Evolutionary conservation across 257 asterid species (phyloP), one percentile per base, ranked within the genome.

Genomic region (Plantago ovata): DNA sequence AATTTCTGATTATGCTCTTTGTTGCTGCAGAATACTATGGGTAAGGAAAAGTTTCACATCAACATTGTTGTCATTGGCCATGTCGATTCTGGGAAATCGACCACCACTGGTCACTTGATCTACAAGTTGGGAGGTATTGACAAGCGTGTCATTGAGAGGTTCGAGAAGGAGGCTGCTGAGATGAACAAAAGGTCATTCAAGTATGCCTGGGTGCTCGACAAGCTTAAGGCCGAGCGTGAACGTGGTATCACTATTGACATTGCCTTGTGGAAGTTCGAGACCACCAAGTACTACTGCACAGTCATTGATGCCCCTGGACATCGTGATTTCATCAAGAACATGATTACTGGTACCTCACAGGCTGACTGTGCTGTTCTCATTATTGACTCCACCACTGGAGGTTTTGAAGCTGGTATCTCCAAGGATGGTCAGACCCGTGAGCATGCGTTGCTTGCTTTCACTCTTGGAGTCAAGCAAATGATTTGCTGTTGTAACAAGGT

Each of bases 201-300:
- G 69, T 63, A 63, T 10, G 71, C 89, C 4, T 82, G 89, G 89
- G 84, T 82, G 52, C 86, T 82, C 24, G 89, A 82, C 86, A 82
- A 79, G 72, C 86, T 82, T 16, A 82, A 79, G 62, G 90, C 90
- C 48, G 90, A 82, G 77, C 90, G 84, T 44, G 90, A 82, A 36
- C 86, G 90, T 53, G 90, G 84, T 68, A 82, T 82, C 1, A 82
- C 90, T 20, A 82, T 82, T 12, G 84, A 82, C 60, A 82, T 82
- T 47, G 86, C 86, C 12, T 24, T 82, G 73, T 79, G 86, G 90
- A 82, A 82, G 74, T 82, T 82, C 12, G 89, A 82, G 76, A 82
- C 89, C 20, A 76, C 89, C 58, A 82, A 79, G 72, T 82, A 79
- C 72, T 82, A 76, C 67, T 76, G 89, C 60, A 54, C 60, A 3